Evolutionary conservation across 129 eudicot genomes (phyloP).

Genomic region (Lactuca saligna): DNA sequence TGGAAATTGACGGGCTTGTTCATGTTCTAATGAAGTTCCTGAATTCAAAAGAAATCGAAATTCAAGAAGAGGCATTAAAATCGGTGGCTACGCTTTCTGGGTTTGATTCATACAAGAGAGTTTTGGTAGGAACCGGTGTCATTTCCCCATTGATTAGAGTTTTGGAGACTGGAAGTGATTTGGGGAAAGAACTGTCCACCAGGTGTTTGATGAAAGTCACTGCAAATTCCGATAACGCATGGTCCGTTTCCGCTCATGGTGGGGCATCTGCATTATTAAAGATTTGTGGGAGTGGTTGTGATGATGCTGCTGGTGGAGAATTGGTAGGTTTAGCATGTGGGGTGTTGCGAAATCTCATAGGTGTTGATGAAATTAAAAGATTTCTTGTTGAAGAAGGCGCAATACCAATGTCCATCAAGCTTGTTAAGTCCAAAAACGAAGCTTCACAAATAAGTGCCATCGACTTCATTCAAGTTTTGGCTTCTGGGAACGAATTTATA

Average conservation of each 20-base stretch:
- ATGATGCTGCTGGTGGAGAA: constrained; percentile 37
- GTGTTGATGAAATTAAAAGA: constrained; percentile 81
- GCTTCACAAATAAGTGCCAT: constrained; percentile 47
- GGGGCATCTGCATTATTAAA: constrained; percentile 66
- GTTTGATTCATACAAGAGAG: constrained; percentile 39
- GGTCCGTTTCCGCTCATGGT: constrained; percentile 91
- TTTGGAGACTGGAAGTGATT: constrained; percentile 59
- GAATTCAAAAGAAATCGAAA: constrained; percentile 45
- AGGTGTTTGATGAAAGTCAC: constrained; percentile 74
- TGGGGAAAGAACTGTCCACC: constrained; percentile 57
- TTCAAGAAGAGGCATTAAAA: constrained; percentile 70
- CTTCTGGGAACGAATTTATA: constrained; percentile 50
- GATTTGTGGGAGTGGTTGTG: constrained; percentile 46
- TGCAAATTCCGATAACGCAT: constrained; percentile 68
- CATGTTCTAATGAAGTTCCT: constrained; percentile 50
- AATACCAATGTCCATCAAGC: constrained; percentile 41
- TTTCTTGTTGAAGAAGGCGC: constrained; percentile 77
- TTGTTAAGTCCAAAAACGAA: constrained; percentile 63
- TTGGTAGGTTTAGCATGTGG: constrained; percentile 74
- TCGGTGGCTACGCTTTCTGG: constrained; percentile 50
- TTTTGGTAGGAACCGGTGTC: constrained; percentile 55
- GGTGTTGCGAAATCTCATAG: constrained; percentile 70
- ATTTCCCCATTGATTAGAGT: constrained; percentile 61
- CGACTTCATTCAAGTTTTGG: constrained; percentile 64
- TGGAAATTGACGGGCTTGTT: constrained; percentile 54